phyloP scores from a whole-genome alignment of 306 rosid species.

The Begonia loranthoides region DNA sequence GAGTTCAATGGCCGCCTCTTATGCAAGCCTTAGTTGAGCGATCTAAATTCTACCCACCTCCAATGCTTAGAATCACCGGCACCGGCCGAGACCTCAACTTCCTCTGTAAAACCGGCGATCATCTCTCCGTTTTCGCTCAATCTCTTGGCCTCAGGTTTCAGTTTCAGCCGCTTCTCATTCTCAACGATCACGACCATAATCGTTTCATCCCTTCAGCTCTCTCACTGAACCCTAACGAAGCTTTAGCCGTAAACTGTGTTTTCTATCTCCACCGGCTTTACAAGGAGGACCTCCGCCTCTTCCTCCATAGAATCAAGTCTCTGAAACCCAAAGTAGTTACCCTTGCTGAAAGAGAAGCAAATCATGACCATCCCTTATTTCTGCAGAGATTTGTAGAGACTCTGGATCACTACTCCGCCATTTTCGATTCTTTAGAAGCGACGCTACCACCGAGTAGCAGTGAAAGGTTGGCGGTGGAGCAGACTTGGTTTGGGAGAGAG shows the following conservation, averaged over 20 bases:
- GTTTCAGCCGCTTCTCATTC: conserved; percentile 29
- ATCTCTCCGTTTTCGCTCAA: conserved; percentile 28
- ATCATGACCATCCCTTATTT: conserved; percentile 25
- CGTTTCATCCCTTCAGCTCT: conserved; percentile 10
- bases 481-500: conserved; percentile 36
- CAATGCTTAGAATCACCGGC: conserved; percentile 37
- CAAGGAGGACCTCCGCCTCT: conserved; percentile 13
- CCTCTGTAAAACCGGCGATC: conserved; percentile 33
- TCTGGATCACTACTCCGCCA: conserved; percentile 27
- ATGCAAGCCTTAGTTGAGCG: conserved; percentile 50
- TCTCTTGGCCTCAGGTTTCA: conserved; percentile 37
- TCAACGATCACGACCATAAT: conserved; percentile 3
- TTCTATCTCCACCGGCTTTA: conserved; percentile 27
- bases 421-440: conserved; percentile 39
- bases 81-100: conserved; percentile 25
- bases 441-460: conserved; percentile 36
- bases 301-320: conserved; percentile 29
- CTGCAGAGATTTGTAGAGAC: conserved; percentile 26
- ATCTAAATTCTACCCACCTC: conserved; percentile 19
- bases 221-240: conserved; percentile 20
- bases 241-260: conserved; percentile 40
- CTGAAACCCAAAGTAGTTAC: conserved; percentile 34
- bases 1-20: conserved; percentile 51
- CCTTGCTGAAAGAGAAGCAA: conserved; percentile 32
- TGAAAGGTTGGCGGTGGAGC: conserved; percentile 38